phyloP scores from a whole-genome alignment of 495 filamentous ascomycete genomes.

The Pseudomonodictys pantanalensis region DNA sequence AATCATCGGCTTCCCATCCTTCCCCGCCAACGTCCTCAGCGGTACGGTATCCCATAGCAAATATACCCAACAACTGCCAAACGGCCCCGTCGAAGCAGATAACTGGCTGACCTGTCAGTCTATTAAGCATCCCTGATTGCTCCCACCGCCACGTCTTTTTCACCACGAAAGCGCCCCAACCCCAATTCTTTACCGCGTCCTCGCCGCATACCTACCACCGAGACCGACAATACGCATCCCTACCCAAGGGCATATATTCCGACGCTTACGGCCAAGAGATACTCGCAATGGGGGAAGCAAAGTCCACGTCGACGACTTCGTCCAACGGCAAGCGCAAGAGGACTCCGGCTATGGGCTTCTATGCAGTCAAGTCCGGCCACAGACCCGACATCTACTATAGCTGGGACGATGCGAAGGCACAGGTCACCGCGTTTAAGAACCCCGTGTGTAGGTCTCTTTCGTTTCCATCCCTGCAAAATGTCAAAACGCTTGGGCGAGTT shows the following conservation, averaged over 20 bases:
- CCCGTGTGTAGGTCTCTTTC: constrained; percentile 61
- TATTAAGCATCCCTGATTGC: constrained; percentile 7
- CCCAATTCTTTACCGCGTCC: neutral
- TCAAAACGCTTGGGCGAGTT: neutral
- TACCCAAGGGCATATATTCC: neutral
- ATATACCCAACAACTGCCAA: no score
- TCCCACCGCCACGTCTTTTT: neutral
- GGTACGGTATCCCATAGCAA: no score
- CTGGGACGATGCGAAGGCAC: constrained; percentile 76
- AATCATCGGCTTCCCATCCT: neutral
- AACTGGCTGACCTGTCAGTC: neutral
- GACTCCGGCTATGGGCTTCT: constrained; percentile 65
- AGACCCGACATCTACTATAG: constrained; percentile 82
- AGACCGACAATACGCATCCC: neutral
- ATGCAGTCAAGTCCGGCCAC: constrained; percentile 76
- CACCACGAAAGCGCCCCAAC: neutral
- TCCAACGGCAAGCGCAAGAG: constrained; percentile 66
- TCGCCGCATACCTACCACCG: neutral
- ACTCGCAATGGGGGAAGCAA: constrained; percentile 17
- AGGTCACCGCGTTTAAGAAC: constrained; percentile 81
- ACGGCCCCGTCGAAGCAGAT: neutral
- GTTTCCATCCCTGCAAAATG: no score
- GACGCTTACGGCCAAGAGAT: neutral
- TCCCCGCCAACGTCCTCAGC: no score
- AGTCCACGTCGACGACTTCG: constrained; percentile 35